A percentile compares a stretch with the other conserved stretches of the same genome.
phyloP scores from a whole-genome alignment of 2,329 filamentous ascomycete genomes.

The Huntiella decipiens region DNA sequence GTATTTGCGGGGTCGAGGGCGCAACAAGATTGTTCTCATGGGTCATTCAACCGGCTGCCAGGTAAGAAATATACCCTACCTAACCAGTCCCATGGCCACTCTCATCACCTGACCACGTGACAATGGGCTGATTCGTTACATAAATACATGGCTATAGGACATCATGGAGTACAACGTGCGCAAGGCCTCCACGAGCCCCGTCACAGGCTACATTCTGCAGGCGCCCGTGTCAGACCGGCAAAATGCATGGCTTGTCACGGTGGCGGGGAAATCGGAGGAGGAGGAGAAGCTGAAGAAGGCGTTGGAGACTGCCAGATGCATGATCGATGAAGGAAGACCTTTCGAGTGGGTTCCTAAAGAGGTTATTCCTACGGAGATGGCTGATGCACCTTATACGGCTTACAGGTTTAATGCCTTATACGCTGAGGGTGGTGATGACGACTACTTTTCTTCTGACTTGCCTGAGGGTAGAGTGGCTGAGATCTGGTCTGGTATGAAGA shows the following conservation, averaged over 20 bases:
- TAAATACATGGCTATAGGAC: constrained; percentile 22
- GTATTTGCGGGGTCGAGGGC: constrained; percentile 32
- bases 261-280: neutral
- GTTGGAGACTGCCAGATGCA: constrained; percentile 29
- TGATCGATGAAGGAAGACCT: constrained; percentile 34
- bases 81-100: neutral
- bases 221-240: constrained; percentile 65
- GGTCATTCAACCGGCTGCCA: constrained; percentile 42
- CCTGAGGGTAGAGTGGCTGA: constrained; percentile 30
- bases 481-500: constrained; percentile 47
- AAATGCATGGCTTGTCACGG: constrained; percentile 28
- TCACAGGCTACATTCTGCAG: constrained; percentile 66
- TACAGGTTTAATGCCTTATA: constrained; percentile 32
- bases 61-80: constrained; percentile 17
- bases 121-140: neutral
- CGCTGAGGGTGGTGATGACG: constrained; percentile 48
- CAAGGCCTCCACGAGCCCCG: constrained; percentile 24
- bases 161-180: constrained; percentile 35
- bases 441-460: constrained; percentile 76
- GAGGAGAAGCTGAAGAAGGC: constrained; percentile 25
- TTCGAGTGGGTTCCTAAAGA: constrained; percentile 35
- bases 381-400: constrained; percentile 28
- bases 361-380: constrained; percentile 22
- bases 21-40: constrained; percentile 32
- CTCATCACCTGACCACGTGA: neutral